Conservation (phyloP, 2,329 filamentous ascomycete species). For the Scleromitrula shiraiana region DNA sequence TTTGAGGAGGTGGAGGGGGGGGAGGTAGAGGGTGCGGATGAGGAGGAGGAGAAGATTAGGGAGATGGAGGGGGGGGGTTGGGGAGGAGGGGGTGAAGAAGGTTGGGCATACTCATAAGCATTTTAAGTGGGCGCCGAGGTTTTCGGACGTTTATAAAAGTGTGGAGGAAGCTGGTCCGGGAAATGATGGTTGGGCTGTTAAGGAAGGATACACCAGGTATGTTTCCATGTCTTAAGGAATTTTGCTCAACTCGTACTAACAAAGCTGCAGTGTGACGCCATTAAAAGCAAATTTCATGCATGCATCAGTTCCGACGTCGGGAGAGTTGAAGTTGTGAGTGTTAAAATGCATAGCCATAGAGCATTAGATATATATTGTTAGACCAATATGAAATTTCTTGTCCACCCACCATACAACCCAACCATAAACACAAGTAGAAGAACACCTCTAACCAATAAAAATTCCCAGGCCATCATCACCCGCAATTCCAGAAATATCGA, state of each 20-base stretch:
- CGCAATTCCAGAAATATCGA: constrained; percentile 12
- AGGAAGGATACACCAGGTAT: constrained; percentile 78
- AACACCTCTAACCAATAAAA: constrained; percentile 8
- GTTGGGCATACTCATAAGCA: constrained; percentile 64
- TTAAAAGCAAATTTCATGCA: constrained; percentile 92
- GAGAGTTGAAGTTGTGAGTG: constrained; percentile 81
- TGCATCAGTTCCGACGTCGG: constrained; percentile 51
- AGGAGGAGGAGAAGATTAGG: constrained; percentile 62
- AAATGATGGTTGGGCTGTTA: constrained; percentile 89
- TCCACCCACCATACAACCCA: neutral
- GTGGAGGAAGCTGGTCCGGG: constrained; percentile 73
- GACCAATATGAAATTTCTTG: constrained; percentile 24
- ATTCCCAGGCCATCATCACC: constrained; percentile 12
- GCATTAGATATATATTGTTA: constrained; percentile 27
- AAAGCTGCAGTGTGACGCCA: constrained; percentile 66
- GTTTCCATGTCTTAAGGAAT: constrained; percentile 20
- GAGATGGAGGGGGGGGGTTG: constrained; percentile 44
- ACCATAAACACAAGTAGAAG: too few relatives aligned
- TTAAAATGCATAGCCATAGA: constrained; percentile 29
- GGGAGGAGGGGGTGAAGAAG: constrained; percentile 28
- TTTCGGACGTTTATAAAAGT: constrained; percentile 78
- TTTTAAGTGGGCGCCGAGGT: constrained; percentile 90
- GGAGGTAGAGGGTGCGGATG: constrained; percentile 54
- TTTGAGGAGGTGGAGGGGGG: constrained; percentile 71
- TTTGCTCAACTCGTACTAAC: constrained; percentile 13